These are phyloP conservation scores for Boletus tylopilopsis DNA, from an alignment of 768 basidiomycete genomes.

Conservation along the genomic window DNA sequence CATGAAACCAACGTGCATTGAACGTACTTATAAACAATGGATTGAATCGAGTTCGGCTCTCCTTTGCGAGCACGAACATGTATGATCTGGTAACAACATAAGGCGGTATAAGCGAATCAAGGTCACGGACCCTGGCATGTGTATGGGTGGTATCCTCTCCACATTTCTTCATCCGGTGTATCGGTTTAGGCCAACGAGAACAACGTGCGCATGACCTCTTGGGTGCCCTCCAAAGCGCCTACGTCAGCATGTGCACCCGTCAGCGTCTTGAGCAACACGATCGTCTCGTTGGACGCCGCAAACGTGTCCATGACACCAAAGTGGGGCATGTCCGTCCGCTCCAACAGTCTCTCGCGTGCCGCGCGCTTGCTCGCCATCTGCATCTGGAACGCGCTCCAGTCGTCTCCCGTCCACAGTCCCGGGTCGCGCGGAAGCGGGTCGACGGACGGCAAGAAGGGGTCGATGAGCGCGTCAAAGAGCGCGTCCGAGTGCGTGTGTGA, in stretches of 20 bases:
- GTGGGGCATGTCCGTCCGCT: slow-evolving; percentile 40
- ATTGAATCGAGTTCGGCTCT: too few species aligned
- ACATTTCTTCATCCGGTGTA: background rate
- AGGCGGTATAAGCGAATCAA: too few species aligned
- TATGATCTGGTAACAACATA: too few species aligned
- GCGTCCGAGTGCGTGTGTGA: slow-evolving; percentile 62
- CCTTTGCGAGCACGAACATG: too few species aligned
- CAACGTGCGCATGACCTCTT: slow-evolving; percentile 48
- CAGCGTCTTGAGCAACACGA: slow-evolving; percentile 54
- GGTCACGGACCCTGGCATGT: too few species aligned
- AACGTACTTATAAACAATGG: too few species aligned
- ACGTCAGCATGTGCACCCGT: slow-evolving; percentile 59
- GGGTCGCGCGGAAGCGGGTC: slow-evolving; percentile 34
- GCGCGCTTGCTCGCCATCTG: slow-evolving; percentile 39
- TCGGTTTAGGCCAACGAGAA: slow-evolving; percentile 20
- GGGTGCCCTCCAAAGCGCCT: slow-evolving; percentile 62
- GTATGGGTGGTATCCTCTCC: background rate
- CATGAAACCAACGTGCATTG: too few species aligned
- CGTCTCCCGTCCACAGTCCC: slow-evolving; percentile 31
- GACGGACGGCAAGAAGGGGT: slow-evolving; percentile 54
- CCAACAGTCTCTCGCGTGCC: slow-evolving; percentile 44
- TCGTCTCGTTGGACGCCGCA: slow-evolving; percentile 38
- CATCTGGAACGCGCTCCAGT: slow-evolving; percentile 42
- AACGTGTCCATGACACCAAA: slow-evolving; percentile 58
- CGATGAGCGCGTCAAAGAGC: slow-evolving; percentile 66